Base-by-base conservation (phyloP, 2,329 filamentous ascomycete genomes). In the Trichoderma sp. region DNA sequence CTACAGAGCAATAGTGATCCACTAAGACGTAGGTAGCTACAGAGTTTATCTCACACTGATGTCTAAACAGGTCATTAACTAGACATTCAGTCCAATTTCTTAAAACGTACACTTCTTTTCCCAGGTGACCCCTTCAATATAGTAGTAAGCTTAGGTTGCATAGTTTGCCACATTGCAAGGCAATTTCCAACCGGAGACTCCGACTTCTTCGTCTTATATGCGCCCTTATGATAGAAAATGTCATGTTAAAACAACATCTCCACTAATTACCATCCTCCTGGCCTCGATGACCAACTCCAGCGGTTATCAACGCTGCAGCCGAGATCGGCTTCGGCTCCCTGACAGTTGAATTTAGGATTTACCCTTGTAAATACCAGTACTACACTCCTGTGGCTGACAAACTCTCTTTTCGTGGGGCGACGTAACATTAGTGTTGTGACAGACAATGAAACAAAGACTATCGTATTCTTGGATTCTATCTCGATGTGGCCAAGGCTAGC, bases 41-140 rank as follows among this genome's bases (percentile, higher is more conserved):
- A n/a, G 6, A n/a, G 6, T 8, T 19, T 19, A n/a, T 43, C 19
- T 13, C 6, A 8, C 16, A 2, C 40, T 8, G 3, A 43, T 43
- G 6, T n/a, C 16, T 16, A n/a, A 8, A n/a, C 6, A n/a, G 8
- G 1, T 8, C 5, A n/a, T n/a, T 6, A 3, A 43, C 0, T 14
- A 35, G 11, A 6, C 40, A 43, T 43, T 40, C 7, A n/a, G 6
- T 43, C 10, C 7, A 2, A 1, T 43, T n/a, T 5, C 5, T 19
- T 40, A 4, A 43, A 6, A n/a, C 14, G 3, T 8, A 43, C 8
- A 7, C 10, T 10, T n/a, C 40, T 19, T 43, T n/a, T 43, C n/a
- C 4, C 7, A 43, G 16, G 5, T 43, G 8, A 3, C 40, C 16
- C 13, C 3, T 43, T 43, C 37, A 19, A 40, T 40, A 19, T 1